Percentiles rank a stretch among this genome's conserved stretches.
Evolutionary conservation across 768 basidiomycete species (phyloP).

Genomic region (Russula sp.): DNA sequence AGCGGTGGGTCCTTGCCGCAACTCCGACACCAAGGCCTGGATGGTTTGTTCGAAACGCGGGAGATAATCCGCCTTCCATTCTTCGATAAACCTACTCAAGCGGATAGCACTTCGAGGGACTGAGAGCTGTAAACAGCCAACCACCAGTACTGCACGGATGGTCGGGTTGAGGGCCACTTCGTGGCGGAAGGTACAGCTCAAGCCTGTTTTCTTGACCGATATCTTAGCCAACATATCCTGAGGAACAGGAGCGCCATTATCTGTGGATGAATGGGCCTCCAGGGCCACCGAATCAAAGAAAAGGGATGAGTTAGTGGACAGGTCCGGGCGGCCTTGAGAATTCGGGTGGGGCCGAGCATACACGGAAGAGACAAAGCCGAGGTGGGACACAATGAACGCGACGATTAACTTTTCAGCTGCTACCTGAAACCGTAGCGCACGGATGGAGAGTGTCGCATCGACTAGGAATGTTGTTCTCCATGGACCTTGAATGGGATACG

Average conservation of each 20-base stretch:
- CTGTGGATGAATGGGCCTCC: slow-evolving; percentile 50
- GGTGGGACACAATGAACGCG: slow-evolving; percentile 45
- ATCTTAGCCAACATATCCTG: slow-evolving; percentile 61
- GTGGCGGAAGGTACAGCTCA: slow-evolving; percentile 43
- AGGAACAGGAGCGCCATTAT: slow-evolving; percentile 35
- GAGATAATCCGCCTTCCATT: slow-evolving; percentile 77
- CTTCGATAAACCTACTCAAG: slow-evolving; percentile 70
- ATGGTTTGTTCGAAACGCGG: slow-evolving; percentile 66
- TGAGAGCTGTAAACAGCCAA: slow-evolving; percentile 45
- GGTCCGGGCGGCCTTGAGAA: slow-evolving; percentile 29
- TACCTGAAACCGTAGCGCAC: slow-evolving; percentile 48
- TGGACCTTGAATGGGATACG: not conserved
- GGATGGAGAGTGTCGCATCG: slow-evolving; percentile 40
- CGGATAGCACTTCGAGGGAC: slow-evolving; percentile 80
- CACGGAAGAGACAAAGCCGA: slow-evolving; percentile 35
- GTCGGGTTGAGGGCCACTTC: slow-evolving; percentile 39
- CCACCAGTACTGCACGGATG: slow-evolving; percentile 39
- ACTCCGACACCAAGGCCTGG: slow-evolving; percentile 58
- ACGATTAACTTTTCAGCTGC: slow-evolving; percentile 66
- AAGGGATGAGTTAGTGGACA: slow-evolving; percentile 44
- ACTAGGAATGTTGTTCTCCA: slow-evolving; percentile 25
- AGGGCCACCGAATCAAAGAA: slow-evolving; percentile 49
- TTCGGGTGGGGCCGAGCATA: slow-evolving; percentile 26
- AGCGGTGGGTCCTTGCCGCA: slow-evolving; percentile 34
- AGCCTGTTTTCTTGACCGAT: slow-evolving; percentile 39